Evolutionary conservation across 768 basidiomycete genomes (phyloP).

Genomic region (Daedaleopsis sinensis): DNA sequence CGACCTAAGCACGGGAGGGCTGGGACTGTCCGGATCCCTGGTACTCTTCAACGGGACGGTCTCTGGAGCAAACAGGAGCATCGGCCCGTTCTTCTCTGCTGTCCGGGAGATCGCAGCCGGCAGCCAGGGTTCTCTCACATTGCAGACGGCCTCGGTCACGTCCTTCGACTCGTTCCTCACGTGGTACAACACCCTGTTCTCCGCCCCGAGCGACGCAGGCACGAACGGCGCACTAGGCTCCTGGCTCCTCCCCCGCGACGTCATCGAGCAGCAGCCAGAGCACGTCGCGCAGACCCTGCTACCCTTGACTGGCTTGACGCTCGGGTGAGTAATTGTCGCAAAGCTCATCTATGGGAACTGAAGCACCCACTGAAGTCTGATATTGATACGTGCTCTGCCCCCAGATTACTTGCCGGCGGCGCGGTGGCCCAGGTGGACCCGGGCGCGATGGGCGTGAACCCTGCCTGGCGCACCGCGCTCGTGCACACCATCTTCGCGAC

Average conservation of each 20-base stretch:
- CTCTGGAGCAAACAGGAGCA: constrained; percentile 38
- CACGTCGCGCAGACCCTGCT: constrained; percentile 20
- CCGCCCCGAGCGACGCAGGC: constrained; percentile 7
- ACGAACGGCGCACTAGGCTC: constrained; percentile 19
- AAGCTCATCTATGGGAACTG: not conserved
- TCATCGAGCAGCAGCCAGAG: constrained; percentile 21
- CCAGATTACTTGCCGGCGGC: constrained; percentile 48
- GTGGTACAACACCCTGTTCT: too few relatives aligned
- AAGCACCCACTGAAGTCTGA: not conserved
- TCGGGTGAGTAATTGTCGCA: constrained; percentile 16
- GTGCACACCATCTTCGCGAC: constrained; percentile 31
- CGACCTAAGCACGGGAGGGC: not conserved
- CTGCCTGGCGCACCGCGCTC: constrained; percentile 50
- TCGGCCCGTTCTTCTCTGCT: constrained; percentile 37
- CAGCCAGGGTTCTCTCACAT: too few relatives aligned
- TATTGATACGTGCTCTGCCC: too few relatives aligned
- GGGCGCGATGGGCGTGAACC: constrained; percentile 45
- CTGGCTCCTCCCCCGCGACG: constrained; percentile 25
- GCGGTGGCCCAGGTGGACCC: constrained; percentile 41
- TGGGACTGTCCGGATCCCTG: constrained; percentile 1
- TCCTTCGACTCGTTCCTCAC: too few relatives aligned
- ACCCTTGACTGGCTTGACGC: constrained; percentile 2
- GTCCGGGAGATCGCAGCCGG: constrained; percentile 28
- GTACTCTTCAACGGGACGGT: constrained; percentile 40
- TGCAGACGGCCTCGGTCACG: constrained; percentile 17